Evolutionary conservation across 2,329 filamentous ascomycete genomes (phyloP), one percentile per base, ranked within the genome.

Genomic region (Aspergillus pseudoviridinutans): DNA sequence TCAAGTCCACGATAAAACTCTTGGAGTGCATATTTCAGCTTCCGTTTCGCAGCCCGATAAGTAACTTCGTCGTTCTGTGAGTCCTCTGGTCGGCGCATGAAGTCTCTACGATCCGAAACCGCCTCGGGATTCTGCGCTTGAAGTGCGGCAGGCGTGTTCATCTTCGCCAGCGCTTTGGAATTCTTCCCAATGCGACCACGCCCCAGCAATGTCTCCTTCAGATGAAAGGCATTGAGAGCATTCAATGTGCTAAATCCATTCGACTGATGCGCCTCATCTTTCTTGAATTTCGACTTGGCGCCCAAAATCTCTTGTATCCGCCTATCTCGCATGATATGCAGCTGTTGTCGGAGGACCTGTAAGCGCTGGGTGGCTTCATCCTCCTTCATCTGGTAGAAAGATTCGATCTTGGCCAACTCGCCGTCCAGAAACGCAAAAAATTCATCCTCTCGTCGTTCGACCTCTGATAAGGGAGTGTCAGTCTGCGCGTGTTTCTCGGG

Each of bases 1-100:
- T 99, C 94, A 14, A 99, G 81, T 0, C 90, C 89, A 22, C 93
- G 88, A 71, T 99, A 97, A 71, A 92, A 96, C 72, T 97, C 94
- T 67, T 96, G 90, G 51, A 97, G 75, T 0, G 94, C 94, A 50
- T 91, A 78, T 74, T 97, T 97, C 56, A 99, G 81, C 76, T 97
- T 96, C 59, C 89, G 83, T 76, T 96, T 97, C 1, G 94, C 94
- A 2, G 87, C 87, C 27, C 90, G 84, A 75, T 97, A 96, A 0
- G 92, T 84, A 0, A 97, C 89, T 42, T 86, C 84, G 12, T 61
- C 56, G 17, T 59, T 67, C 32, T 88, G 79, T 42, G 71, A 66
- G 42, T 78, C 74, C 53, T 76, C 68, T 20, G 62, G 64, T 22
- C 76, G 75, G 20, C 79, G 76, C 50, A 79, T 73, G 61, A 83